Evolutionary conservation across 2,329 filamentous ascomycete species (phyloP).

Genomic region (Ascochyta pisi): DNA sequence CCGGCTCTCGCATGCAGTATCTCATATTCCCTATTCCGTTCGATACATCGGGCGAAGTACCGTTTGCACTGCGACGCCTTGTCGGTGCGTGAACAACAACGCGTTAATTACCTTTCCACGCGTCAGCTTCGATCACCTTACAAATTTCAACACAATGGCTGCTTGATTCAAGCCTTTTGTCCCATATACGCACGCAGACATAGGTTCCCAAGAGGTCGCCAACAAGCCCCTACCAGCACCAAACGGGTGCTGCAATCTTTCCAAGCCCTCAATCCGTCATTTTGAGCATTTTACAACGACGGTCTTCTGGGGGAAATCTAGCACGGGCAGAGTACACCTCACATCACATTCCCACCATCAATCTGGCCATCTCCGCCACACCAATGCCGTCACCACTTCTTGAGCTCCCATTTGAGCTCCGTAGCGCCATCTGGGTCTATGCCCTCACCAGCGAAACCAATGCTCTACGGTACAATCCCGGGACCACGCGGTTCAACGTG

Average conservation of each 20-base stretch:
- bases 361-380: not conserved
- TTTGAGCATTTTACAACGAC: too few species aligned
- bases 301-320: not conserved
- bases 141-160: not conserved
- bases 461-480: not conserved
- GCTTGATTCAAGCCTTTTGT: not conserved
- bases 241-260: not conserved
- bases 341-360: not conserved
- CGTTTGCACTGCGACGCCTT: not conserved
- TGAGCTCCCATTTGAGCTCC: not conserved
- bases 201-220: not conserved
- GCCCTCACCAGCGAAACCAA: not conserved
- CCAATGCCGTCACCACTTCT: not conserved
- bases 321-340: not conserved
- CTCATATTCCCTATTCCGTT: not conserved
- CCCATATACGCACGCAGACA: not conserved
- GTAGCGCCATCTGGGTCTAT: constrained; percentile 1
- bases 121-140: not conserved
- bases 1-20: too few species aligned
- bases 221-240: not conserved
- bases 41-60: not conserved
- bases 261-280: not conserved
- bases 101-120: not conserved
- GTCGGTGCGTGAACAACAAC: not conserved
- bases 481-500: constrained; percentile 18